phyloP scores from a whole-genome alignment of 345 rosid genomes.

The Rhodamnia argentea region DNA sequence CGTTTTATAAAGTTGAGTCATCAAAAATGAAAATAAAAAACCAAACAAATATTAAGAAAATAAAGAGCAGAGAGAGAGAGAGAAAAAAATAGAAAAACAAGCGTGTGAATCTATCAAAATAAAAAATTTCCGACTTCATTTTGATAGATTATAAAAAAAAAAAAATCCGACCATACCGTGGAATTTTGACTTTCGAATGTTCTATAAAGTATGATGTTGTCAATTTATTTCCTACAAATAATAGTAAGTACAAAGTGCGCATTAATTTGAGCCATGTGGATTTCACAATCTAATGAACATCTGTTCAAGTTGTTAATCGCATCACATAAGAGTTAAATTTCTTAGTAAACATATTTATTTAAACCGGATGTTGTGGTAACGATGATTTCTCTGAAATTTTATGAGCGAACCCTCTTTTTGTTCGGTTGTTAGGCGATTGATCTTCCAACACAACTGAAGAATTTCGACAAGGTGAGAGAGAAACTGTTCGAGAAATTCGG shows the following conservation, averaged over 20 bases:
- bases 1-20: too few species aligned
- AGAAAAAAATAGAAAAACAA: too few species aligned
- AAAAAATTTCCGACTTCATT: too few species aligned
- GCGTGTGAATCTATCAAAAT: too few species aligned
- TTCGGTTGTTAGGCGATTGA: slow-evolving; percentile 19
- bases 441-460: slow-evolving; percentile 28
- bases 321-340: not conserved
- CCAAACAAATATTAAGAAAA: too few species aligned
- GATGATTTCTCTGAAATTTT: not conserved
- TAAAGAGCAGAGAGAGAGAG: too few species aligned
- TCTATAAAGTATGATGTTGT: not conserved
- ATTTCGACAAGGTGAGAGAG: slow-evolving; percentile 22
- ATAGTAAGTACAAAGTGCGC: not conserved
- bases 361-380: not conserved
- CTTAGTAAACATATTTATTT: not conserved
- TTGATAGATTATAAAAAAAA: too few species aligned
- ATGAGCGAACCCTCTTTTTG: not conserved
- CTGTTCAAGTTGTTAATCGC: not conserved
- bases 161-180: too few species aligned
- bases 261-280: not conserved
- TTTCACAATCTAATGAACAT: not conserved
- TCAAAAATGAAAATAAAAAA: too few species aligned
- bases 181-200: too few species aligned
- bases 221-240: not conserved
- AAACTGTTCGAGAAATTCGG: slow-evolving; percentile 27